These are phyloP conservation scores for Parastagonospora nodorum DNA, from an alignment of 2,329 filamentous ascomycete species.

Conservation along the genomic window DNA sequence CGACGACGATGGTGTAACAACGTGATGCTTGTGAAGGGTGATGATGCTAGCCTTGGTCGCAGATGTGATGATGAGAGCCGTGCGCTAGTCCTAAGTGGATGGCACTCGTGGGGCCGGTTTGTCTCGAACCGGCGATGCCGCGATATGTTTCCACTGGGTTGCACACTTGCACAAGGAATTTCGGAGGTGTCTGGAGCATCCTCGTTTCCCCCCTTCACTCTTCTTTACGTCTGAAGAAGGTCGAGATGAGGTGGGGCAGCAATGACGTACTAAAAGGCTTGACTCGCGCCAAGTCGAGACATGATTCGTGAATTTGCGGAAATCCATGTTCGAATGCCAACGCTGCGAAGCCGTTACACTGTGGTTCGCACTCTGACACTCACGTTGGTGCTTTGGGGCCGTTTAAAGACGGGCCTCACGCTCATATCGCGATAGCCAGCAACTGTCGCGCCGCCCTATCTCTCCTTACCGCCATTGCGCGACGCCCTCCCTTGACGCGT, in stretches of 20 bases:
- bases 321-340: constrained; percentile 1
- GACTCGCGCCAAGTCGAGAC: constrained; percentile 9
- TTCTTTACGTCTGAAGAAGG: too few relatives aligned
- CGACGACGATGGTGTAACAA: too few relatives aligned
- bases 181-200: too few relatives aligned
- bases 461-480: not conserved
- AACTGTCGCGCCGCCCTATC: not conserved
- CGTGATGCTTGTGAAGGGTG: too few relatives aligned
- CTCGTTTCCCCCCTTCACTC: too few relatives aligned
- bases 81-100: too few relatives aligned
- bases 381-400: not conserved
- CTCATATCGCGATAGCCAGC: not conserved
- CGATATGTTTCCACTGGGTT: too few relatives aligned
- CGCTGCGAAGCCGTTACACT: constrained; percentile 1
- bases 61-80: too few relatives aligned
- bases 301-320: constrained; percentile 11
- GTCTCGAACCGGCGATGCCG: too few relatives aligned
- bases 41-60: too few relatives aligned
- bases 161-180: too few relatives aligned
- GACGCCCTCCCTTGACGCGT: constrained; percentile 11
- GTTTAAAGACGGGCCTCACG: not conserved
- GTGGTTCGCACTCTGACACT: not conserved
- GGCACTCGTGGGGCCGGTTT: too few relatives aligned
- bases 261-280: constrained; percentile 13
- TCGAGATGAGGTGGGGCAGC: not conserved